Base-by-base conservation (phyloP, 1,284 basidiomycete species). In the Sporisorium scitamineum region DNA sequence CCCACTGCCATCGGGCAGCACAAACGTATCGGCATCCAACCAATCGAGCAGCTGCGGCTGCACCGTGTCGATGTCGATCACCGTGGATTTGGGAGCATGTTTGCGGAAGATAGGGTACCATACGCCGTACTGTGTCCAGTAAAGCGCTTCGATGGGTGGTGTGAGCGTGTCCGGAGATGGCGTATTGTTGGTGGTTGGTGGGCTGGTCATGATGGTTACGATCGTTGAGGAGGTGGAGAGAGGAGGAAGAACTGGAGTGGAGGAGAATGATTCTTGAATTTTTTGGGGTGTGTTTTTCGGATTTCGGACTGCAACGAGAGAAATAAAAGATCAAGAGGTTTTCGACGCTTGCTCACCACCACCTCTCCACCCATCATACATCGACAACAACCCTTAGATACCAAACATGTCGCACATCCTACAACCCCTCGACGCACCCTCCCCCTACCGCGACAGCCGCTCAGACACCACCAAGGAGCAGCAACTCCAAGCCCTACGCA, bases 381-480 rank as follows among this genome's bases (percentile, higher is more conserved):
- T 22, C 24, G 44, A 27, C 37, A 5, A 27, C 8, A 16, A 41
- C 18, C 37, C 20, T 27, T 10, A 8, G 18, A 26, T 37, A 14
- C 39, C n/a, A 5, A 59, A 82, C 62, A 97, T 97, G 95, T 90
- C 94, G 52, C 92, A 95, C 88, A 91, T 96, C 78, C 91, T 96
- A 54, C 86, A 90, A 32, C 87, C 92, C 22, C 89, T 97, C 73
- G 95, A 97, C 87, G 92, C 94, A 83, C 94, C 95, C 20, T 97
- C 95, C 9, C 94, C 94, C 84, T 97, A 87, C 73, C 85, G 86
- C 27, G 87, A 87, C 75, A 86, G 85, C 24, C 80, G 87, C 8
- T 80, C 84, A 66, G 80, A 32, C 59, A 73, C 22, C n/a, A n/a
- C n/a, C n/a, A n/a, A n/a, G n/a, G 79, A 87, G 18, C 88, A 89